These are phyloP conservation scores for Sclerotiophoma versabilis DNA, from an alignment of 2,329 filamentous ascomycete species.

Conservation along the genomic window DNA sequence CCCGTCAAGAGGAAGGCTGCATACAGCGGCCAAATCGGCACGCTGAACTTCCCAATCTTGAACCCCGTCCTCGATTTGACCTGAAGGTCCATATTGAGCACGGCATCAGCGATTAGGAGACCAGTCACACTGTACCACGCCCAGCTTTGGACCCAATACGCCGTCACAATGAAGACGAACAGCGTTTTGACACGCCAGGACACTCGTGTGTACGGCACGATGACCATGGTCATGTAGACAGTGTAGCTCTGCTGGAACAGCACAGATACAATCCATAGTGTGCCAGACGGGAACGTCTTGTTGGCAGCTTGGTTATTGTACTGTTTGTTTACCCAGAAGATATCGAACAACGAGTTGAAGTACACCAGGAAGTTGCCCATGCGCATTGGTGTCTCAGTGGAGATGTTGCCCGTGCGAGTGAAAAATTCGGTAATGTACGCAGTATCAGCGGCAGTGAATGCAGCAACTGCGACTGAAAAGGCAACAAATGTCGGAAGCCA, in stretches of 20 bases:
- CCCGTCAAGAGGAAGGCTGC: constrained; percentile 44
- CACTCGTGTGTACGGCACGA: constrained; percentile 53
- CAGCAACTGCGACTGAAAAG: constrained; percentile 50
- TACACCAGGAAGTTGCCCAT: constrained; percentile 52
- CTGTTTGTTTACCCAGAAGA: constrained; percentile 55
- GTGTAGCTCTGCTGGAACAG: constrained; percentile 58
- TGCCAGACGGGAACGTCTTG: constrained; percentile 54
- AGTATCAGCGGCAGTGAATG: constrained; percentile 41
- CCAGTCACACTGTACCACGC: constrained; percentile 56
- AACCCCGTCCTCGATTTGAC: constrained; percentile 28
- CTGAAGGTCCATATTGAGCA: constrained; percentile 53
- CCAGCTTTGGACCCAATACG: constrained; percentile 58
- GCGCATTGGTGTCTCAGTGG: constrained; percentile 43
- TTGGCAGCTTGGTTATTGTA: constrained; percentile 52
- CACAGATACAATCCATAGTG: constrained; percentile 55
- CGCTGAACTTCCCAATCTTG: constrained; percentile 15
- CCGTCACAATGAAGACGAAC: constrained; percentile 52
- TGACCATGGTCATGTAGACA: constrained; percentile 58
- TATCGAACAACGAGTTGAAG: constrained; percentile 56
- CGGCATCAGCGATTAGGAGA: constrained; percentile 57
- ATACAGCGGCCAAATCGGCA: constrained; percentile 45
- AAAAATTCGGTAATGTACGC: constrained; percentile 51
- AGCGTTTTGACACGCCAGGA: constrained; percentile 53
- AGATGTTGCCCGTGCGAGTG: constrained; percentile 46
- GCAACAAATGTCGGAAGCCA: constrained; percentile 52